Conservation (phyloP, 2,329 filamentous ascomycete species). For the Arthrinium phaeospermum region DNA sequence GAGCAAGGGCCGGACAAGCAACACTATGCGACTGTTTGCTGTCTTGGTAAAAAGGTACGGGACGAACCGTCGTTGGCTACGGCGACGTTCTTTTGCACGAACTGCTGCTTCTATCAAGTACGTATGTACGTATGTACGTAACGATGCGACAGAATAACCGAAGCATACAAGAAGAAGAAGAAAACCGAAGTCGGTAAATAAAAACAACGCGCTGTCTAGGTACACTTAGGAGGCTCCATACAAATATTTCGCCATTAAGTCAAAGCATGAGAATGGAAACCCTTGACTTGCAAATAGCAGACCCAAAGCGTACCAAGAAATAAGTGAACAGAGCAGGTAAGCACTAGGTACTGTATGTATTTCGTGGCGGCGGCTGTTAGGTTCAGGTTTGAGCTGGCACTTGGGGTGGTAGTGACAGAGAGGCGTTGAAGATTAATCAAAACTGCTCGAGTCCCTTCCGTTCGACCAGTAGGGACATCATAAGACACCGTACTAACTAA, state of each 20-base stretch:
- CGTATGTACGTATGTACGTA: too few relatives aligned
- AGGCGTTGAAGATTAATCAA: neutral
- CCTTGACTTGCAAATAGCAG: neutral
- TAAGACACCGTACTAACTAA: too few relatives aligned
- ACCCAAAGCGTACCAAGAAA: neutral
- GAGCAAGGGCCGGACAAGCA: neutral
- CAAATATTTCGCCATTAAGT: neutral
- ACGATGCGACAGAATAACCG: too few relatives aligned
- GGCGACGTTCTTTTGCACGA: too few relatives aligned
- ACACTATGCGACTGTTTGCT: neutral
- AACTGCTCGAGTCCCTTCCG: neutral
- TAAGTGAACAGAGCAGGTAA: too few relatives aligned
- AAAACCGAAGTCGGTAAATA: too few relatives aligned
- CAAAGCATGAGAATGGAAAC: neutral
- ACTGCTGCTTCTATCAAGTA: too few relatives aligned
- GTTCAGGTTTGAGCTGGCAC: too few relatives aligned
- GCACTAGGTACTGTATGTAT: neutral
- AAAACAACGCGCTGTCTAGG: too few relatives aligned
- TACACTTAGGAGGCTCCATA: neutral
- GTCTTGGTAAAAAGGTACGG: neutral
- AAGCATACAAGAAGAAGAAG: too few relatives aligned
- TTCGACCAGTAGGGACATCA: neutral
- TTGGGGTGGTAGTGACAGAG: neutral
- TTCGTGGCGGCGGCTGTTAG: neutral
- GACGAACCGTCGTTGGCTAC: neutral